These are phyloP conservation scores for Blastobotrys raffinosifermentans DNA, from an alignment of 1,139 yeast species.

Conservation along the genomic window DNA sequence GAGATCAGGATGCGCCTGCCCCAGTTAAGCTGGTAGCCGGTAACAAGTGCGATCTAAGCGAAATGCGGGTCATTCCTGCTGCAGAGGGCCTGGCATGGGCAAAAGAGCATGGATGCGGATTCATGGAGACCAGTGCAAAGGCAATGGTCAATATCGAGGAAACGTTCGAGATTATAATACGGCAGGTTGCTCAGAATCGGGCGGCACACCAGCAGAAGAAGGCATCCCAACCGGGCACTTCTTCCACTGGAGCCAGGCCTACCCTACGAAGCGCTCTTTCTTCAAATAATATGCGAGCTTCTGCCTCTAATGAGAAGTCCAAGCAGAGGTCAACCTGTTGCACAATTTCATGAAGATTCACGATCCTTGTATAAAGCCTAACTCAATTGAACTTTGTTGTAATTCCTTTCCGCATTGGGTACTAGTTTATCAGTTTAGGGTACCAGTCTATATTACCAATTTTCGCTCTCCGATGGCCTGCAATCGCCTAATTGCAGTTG, in stretches of 20 bases:
- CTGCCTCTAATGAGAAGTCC: too few species aligned
- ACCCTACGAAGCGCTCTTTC: slow-evolving; percentile 12
- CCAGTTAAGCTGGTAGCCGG: slow-evolving; percentile 34
- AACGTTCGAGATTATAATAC: slow-evolving; percentile 65
- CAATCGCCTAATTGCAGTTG: too few species aligned
- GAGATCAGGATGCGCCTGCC: slow-evolving; percentile 18
- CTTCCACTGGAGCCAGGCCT: slow-evolving; percentile 4
- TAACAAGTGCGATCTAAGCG: slow-evolving; percentile 54
- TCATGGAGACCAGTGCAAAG: slow-evolving; percentile 86
- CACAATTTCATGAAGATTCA: too few species aligned
- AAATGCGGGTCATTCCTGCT: slow-evolving; percentile 70
- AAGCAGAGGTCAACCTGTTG: too few species aligned
- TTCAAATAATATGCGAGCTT: slow-evolving; percentile 9
- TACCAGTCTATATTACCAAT: too few species aligned
- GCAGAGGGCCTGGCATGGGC: slow-evolving; percentile 82
- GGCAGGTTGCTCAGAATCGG: slow-evolving; percentile 40
- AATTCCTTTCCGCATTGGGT: too few species aligned
- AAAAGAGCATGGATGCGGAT: slow-evolving; percentile 64
- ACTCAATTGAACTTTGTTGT: too few species aligned
- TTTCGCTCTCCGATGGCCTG: too few species aligned
- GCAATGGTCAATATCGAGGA: slow-evolving; percentile 87
- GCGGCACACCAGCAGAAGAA: slow-evolving; percentile 8
- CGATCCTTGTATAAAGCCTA: too few species aligned
- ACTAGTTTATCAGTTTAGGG: too few species aligned
- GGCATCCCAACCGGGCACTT: background rate